Base-by-base conservation (phyloP, 2,329 filamentous ascomycete species). In the Aureobasidium subglaciale region DNA sequence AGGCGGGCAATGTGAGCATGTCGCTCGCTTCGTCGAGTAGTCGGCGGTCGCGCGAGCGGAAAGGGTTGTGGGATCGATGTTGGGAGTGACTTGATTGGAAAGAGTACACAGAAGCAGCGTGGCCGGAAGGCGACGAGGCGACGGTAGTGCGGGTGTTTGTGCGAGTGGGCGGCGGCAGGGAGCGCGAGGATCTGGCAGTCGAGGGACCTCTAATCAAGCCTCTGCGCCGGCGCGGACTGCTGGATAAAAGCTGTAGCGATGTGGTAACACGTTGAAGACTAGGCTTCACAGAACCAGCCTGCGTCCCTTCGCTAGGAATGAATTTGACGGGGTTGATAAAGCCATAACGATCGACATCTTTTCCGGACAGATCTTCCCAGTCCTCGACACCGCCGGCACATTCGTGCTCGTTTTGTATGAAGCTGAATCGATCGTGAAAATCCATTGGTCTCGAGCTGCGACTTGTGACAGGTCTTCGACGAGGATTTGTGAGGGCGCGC, bases 311-410 rank as follows among this genome's bases (percentile, higher is more conserved):
- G 22, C 67, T 63, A 4, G 73, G 72, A 8, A 63, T 58, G 13
- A 61, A 59, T 57, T 70, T 73, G 40, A 66, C 71, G 4, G 74
- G 72, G 13, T 77, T 66, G 58, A 86, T 85, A 68, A 86, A 86
- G 9, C 83, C 83, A 64, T 85, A 86, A 58, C 83, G 75, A 65
- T 86, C 83, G 3, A 85, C 81, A 59, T 84, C 77, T 13, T 71
- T 77, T 5, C 74, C 78, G 16, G 78, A 73, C 10, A 86, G 70
- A 65, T 85, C 76, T 58, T 80, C 75, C 82, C 82, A 86, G 61
- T 85, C 82, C 60, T 86, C 83, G 46, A 84, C 76, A 2, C 83
- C 83, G 7, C 83, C 83, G 20, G 82, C 82, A 29, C 79, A 67
- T 67, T 85, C 83, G 10, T 76, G 71, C 59, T 83, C 78, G 60